These are phyloP conservation scores for Aspergillus sp. DNA, from an alignment of 2,329 filamentous ascomycete genomes.

Conservation along the genomic window DNA sequence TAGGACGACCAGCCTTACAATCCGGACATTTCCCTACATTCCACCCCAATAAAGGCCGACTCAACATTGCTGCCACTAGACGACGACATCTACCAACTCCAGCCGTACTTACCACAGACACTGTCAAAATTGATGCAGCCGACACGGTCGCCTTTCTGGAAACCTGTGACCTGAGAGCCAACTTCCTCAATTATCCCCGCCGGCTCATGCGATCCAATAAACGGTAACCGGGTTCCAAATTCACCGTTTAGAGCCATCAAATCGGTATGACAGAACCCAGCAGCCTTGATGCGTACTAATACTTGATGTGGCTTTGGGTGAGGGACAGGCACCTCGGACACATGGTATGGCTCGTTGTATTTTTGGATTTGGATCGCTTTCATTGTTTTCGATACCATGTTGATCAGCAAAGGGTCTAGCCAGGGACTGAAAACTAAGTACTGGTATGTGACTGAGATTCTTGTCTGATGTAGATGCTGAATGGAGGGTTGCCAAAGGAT, in stretches of 20 bases:
- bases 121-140: not conserved
- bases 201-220: not conserved
- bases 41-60: too few relatives aligned
- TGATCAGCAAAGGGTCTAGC: too few relatives aligned
- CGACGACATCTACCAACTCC: not conserved
- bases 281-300: not conserved
- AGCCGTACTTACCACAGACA: not conserved
- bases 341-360: not conserved
- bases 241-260: not conserved
- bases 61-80: too few relatives aligned
- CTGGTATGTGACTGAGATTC: too few relatives aligned
- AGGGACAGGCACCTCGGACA: not conserved
- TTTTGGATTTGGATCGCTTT: not conserved
- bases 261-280: not conserved
- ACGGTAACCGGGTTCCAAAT: not conserved
- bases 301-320: not conserved
- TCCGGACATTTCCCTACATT: not conserved
- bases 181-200: not conserved
- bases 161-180: not conserved
- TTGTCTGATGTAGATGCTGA: too few relatives aligned
- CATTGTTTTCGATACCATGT: not conserved
- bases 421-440: too few relatives aligned
- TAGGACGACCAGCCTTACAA: not conserved
- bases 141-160: not conserved
- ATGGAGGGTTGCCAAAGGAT: too few relatives aligned